Evolutionary conservation across 306 rosid genomes (phyloP).

Genomic region (Citrullus amarus): DNA sequence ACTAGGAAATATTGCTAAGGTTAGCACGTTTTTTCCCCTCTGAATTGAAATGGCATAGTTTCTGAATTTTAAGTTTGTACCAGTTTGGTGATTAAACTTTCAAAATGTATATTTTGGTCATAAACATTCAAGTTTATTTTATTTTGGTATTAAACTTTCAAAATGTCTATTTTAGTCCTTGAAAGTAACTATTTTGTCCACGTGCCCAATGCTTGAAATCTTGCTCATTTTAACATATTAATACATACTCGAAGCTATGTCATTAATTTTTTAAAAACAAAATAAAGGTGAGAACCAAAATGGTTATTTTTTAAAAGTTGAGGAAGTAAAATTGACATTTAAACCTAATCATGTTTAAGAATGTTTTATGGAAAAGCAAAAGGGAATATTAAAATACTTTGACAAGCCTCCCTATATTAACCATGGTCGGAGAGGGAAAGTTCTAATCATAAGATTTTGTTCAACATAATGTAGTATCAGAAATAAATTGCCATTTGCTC

Average conservation of each 20-base stretch:
- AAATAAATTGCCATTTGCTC: not conserved
- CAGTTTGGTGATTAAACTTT: not conserved
- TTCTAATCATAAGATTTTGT: not conserved
- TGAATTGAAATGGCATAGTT: not conserved
- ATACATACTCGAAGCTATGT: not conserved
- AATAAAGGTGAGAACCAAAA: not conserved
- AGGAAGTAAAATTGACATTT: not conserved
- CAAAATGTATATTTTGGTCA: not conserved
- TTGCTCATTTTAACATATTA: not conserved
- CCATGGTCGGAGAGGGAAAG: not conserved
- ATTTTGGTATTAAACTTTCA: not conserved
- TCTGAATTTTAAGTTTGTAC: not conserved
- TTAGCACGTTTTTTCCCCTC: constrained; percentile 11
- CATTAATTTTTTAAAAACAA: not conserved
- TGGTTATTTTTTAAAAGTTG: not conserved
- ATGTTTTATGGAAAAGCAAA: not conserved
- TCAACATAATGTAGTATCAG: not conserved
- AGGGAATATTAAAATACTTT: not conserved
- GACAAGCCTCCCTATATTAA: not conserved
- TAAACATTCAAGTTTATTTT: not conserved
- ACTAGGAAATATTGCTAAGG: constrained; percentile 64
- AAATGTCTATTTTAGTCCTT: not conserved
- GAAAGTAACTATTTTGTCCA: not conserved
- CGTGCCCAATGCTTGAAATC: not conserved
- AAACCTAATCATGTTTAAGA: not conserved